Base-by-base conservation (phyloP, 768 basidiomycete genomes). In the Mrakia frigida region DNA sequence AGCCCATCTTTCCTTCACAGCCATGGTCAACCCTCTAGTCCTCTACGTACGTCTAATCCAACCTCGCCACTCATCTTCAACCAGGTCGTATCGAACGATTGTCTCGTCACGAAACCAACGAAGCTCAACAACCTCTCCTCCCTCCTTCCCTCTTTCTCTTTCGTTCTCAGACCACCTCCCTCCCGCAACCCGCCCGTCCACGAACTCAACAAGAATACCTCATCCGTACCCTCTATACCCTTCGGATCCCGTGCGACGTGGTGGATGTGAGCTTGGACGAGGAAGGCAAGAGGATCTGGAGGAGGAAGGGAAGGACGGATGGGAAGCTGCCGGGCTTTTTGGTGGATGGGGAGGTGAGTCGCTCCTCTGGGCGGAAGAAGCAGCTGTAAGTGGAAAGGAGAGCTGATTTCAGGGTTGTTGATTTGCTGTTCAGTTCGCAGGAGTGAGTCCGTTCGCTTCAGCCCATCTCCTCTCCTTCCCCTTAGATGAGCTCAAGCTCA, bases 291-390 rank as follows among this genome's bases (percentile, higher is more conserved):
- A n/a, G 75, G 35, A 25, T 50, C 9, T 76, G 75, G 75, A 71
- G 69, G 39, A 71, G 75, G 56, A 76, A 72, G 50, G 75, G 75
- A n/a, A 70, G 70, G 75, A 71, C 75, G 23, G 70, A 76, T 41
- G 75, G 75, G 21, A 61, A 59, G 41, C 50, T 76, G 10, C 75
- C 75, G 4, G 75, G 75, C n/a, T 72, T 63, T 31, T 39, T 76
- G 28, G 75, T 76, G 13, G 70, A 65, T 46, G 75, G 70, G 4
- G 75, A 76, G 75, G 75, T 76, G 13, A 37, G 74, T 69, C 13
- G 39, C 41, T n/a, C 6, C 39, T 18, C 25, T 41, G 7, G 35
- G 3, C 41, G 63, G 9, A 65, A 35, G 7, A 6, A 33, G 9
- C 7, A 11, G 28, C 28, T 65, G 63, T 14, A 65, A 6, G 13